These are phyloP conservation scores for thale cress (Arabidopsis thaliana) DNA, from an alignment of 345 rosid genomes.

Conservation along the genomic window TAIR10.1 NC_003070.9:21567001-21567500, in stretches of 20 bases:
- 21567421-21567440: constrained; percentile 93
- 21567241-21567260: constrained; percentile 81
- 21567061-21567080: constrained; percentile 22
- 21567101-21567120: constrained; percentile 43
- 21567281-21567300: constrained; percentile 49
- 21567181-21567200: constrained; percentile 85
- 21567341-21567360: constrained; percentile 23
- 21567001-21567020: constrained; percentile 70
- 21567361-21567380: constrained; percentile 26
- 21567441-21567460: constrained; percentile 87
- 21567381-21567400: constrained; percentile 56
- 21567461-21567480: constrained; percentile 75
- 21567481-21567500: constrained; percentile 86
- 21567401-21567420: constrained; percentile 86
- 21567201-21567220: constrained; percentile 72
- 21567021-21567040: constrained; percentile 67
- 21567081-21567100: constrained; percentile 9
- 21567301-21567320: constrained; percentile 18
- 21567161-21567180: constrained; percentile 84
- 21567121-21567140: constrained; percentile 61
- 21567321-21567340: constrained; percentile 22
- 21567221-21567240: constrained; percentile 72
- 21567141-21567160: constrained; percentile 72
- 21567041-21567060: constrained; percentile 2
- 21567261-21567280: constrained; percentile 62